phyloP scores from a whole-genome alignment of 148 eudicot genomes.

The Hydrangea macrophylla region DNA sequence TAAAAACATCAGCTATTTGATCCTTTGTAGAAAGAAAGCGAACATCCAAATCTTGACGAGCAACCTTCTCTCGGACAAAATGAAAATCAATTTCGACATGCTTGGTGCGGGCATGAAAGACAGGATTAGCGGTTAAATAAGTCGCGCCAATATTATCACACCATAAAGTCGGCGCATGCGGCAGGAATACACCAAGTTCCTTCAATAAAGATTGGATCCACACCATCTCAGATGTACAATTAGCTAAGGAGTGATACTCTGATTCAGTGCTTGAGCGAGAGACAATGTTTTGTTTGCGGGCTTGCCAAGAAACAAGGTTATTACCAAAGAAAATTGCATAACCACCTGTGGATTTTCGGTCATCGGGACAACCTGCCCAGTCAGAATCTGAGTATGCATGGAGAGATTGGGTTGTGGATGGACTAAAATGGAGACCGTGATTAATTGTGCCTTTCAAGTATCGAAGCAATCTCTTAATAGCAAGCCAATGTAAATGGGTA shows the following conservation, averaged over 20 bases:
- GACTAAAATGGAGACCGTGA: too few relatives aligned
- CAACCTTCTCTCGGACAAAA: neutral
- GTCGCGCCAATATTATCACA: neutral
- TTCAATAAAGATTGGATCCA: neutral
- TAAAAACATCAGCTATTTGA: too few relatives aligned
- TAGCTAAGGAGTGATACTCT: neutral
- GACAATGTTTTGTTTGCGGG: neutral
- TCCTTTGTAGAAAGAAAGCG: neutral
- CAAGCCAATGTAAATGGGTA: too few relatives aligned
- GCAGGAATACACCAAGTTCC: neutral
- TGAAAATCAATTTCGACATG: neutral
- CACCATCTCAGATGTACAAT: neutral
- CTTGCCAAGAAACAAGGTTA: neutral
- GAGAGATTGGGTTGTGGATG: neutral
- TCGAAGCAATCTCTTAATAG: too few relatives aligned
- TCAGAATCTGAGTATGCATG: neutral
- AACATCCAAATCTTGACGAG: neutral
- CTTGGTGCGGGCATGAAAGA: too few relatives aligned
- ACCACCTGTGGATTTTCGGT: neutral
- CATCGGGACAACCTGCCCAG: too few relatives aligned
- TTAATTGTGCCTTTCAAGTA: too few relatives aligned
- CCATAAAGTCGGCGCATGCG: neutral
- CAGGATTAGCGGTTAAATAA: too few relatives aligned
- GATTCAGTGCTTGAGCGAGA: neutral
- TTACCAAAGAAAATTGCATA: neutral